These are phyloP conservation scores for Lachancea fermentati DNA, from an alignment of 805 yeast species.

Conservation along the genomic window DNA sequence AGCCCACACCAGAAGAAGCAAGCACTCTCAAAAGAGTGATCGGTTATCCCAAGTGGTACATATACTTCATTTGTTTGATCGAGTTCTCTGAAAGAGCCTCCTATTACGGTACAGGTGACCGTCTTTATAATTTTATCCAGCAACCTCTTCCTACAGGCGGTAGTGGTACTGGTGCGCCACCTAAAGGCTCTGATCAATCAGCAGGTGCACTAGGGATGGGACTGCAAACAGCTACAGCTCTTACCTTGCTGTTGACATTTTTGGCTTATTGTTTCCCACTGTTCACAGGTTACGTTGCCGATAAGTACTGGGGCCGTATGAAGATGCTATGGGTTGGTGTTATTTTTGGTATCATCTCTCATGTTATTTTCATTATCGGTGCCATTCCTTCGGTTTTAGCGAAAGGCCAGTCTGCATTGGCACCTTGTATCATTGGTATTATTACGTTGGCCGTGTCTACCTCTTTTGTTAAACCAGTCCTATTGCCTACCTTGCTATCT, in stretches of 20 bases:
- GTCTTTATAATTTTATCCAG: conserved; percentile 77
- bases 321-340: conserved; percentile 60
- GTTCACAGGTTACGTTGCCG: conserved; percentile 70
- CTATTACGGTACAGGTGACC: conserved; percentile 71
- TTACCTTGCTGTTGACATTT: conserved; percentile 70
- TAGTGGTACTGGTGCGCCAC: conserved; percentile 32
- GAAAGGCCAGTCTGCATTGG: conserved; percentile 5
- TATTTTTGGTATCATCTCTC: conserved; percentile 41
- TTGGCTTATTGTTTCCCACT: conserved; percentile 81
- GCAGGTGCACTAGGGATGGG: conserved; percentile 57
- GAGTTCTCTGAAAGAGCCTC: conserved; percentile 80
- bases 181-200: conserved; percentile 30
- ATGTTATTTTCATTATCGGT: conserved; percentile 61
- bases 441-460: conserved; percentile 48
- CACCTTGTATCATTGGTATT: conserved; percentile 38
- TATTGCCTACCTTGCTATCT: conserved; percentile 65
- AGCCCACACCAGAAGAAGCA: conserved; percentile 30
- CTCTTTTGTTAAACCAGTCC: conserved; percentile 75
- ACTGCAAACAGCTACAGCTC: conserved; percentile 60
- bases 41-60: conserved; percentile 38
- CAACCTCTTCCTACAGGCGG: conserved; percentile 7
- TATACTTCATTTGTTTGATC: conserved; percentile 52
- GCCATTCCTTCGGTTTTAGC: conserved; percentile 58
- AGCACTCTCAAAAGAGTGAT: conserved; percentile 25
- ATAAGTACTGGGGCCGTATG: conserved; percentile 67